Percentiles rank a stretch among this genome's conserved stretches.
Conservation (phyloP, 257 asterid genomes). For the Eucommia ulmoides region DNA sequence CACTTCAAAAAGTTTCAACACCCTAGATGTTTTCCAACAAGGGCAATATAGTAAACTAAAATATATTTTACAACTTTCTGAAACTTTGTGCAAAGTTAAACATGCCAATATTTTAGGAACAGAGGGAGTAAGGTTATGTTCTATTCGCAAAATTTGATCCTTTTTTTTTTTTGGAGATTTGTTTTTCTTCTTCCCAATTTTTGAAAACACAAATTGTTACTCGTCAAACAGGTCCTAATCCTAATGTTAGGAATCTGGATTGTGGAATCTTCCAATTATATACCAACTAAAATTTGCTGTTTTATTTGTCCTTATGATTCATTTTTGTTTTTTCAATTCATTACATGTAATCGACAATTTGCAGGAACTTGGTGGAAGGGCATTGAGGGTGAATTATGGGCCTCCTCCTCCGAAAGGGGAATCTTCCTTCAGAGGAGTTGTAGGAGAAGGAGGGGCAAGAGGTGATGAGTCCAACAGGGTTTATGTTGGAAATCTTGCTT, state of each 20-base stretch:
- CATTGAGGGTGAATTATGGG: slow-evolving; percentile 66
- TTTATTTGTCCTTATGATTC: not conserved
- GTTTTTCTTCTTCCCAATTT: not conserved
- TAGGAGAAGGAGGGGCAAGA: slow-evolving; percentile 41
- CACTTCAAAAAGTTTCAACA: no score
- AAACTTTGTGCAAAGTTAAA: no score
- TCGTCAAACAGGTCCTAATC: not conserved
- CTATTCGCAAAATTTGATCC: not conserved
- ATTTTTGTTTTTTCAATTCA: not conserved
- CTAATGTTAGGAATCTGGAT: not conserved
- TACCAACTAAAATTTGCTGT: no score
- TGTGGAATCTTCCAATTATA: no score
- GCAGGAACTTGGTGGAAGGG: slow-evolving; percentile 80
- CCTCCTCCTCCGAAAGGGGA: slow-evolving; percentile 73
- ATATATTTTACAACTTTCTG: no score
- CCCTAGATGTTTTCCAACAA: no score
- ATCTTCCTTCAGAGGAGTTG: slow-evolving; percentile 14
- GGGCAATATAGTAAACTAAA: no score
- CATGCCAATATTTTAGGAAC: no score
- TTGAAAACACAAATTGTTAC: not conserved
- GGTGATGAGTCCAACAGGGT: slow-evolving; percentile 38
- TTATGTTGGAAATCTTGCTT: slow-evolving; percentile 74
- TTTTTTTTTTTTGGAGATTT: not conserved
- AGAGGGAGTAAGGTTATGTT: no score
- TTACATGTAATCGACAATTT: slow-evolving; percentile 2